phyloP scores from a whole-genome alignment of 176 grass and related monocot genomes.

The Cymbopogon citratus region DNA sequence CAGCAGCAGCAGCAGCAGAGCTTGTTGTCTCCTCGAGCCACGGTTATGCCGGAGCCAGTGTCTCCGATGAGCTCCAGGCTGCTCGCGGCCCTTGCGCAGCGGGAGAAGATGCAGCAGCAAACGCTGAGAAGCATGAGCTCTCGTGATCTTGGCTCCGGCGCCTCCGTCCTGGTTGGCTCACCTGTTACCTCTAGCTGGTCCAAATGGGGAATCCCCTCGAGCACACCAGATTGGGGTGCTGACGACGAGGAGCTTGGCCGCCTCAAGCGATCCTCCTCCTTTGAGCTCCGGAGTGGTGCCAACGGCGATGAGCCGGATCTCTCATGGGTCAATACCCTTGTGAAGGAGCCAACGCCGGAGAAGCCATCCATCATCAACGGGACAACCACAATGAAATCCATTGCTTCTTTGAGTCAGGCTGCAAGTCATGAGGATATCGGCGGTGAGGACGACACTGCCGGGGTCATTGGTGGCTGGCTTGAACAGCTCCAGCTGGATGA shows the following conservation, averaged over 20 bases:
- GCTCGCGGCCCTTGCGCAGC: constrained; percentile 32
- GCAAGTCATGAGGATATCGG: constrained; percentile 5
- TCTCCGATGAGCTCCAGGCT: constrained; percentile 55
- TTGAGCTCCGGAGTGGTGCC: constrained; percentile 36
- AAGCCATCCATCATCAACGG: constrained; percentile 15
- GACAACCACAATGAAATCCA: background rate
- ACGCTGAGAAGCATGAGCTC: constrained; percentile 72
- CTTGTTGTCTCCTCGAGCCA: constrained; percentile 38
- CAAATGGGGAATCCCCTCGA: constrained; percentile 48
- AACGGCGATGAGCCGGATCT: constrained; percentile 52
- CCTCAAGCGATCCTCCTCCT: constrained; percentile 57
- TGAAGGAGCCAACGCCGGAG: constrained; percentile 52
- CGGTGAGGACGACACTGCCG: constrained; percentile 14
- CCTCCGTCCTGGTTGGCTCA: constrained; percentile 37
- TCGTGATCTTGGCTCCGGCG: constrained; percentile 32
- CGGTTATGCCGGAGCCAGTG: constrained; percentile 27
- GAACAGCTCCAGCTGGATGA: constrained; percentile 71
- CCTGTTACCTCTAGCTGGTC: constrained; percentile 46
- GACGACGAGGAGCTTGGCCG: constrained; percentile 53
- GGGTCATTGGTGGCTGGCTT: constrained; percentile 49
- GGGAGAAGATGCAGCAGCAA: constrained; percentile 67
- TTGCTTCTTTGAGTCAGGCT: constrained; percentile 23
- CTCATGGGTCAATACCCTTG: constrained; percentile 63
- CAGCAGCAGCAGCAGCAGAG: constrained; percentile 66
- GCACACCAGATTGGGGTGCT: constrained; percentile 49